These are phyloP conservation scores for Vanderwaltozyma polyspora DNA, from an alignment of 805 yeast genomes.

Conservation along the genomic window DNA sequence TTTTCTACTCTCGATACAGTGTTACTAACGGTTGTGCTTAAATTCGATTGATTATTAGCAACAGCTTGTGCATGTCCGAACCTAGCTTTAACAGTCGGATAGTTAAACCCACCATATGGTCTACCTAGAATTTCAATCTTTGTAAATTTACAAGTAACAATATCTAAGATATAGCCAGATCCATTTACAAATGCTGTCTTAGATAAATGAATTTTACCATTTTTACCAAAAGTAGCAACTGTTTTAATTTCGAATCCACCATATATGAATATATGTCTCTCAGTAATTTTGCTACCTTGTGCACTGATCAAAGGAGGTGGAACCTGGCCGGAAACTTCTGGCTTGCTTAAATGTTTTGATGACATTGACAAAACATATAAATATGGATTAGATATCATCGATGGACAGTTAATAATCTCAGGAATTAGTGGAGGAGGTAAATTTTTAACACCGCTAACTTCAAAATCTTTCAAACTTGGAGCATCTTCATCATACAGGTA, in stretches of 20 bases:
- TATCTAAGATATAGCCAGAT: constrained; percentile 50
- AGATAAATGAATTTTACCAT: constrained; percentile 29
- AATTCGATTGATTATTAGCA: neutral
- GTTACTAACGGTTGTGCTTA: constrained; percentile 1
- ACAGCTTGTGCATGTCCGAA: constrained; percentile 31
- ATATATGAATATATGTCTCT: constrained; percentile 47
- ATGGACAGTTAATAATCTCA: constrained; percentile 33
- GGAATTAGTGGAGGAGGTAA: constrained; percentile 38
- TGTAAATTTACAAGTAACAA: constrained; percentile 36
- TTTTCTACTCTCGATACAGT: neutral
- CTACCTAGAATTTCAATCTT: constrained; percentile 32
- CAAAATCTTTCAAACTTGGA: constrained; percentile 27
- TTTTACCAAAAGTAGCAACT: constrained; percentile 18
- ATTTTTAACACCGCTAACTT: constrained; percentile 30
- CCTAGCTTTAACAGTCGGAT: constrained; percentile 28
- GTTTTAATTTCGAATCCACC: constrained; percentile 54
- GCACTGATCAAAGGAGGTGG: constrained; percentile 47
- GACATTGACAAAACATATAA: constrained; percentile 31
- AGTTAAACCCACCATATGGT: constrained; percentile 21
- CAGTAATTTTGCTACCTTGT: constrained; percentile 38
- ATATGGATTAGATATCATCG: constrained; percentile 29
- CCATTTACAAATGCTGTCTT: constrained; percentile 39
- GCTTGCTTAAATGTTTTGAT: constrained; percentile 30
- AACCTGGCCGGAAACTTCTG: constrained; percentile 29
- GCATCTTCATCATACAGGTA: constrained; percentile 17